Evolutionary conservation across 2,329 filamentous ascomycete genomes (phyloP).

Genomic region (Emergomyces africanus): DNA sequence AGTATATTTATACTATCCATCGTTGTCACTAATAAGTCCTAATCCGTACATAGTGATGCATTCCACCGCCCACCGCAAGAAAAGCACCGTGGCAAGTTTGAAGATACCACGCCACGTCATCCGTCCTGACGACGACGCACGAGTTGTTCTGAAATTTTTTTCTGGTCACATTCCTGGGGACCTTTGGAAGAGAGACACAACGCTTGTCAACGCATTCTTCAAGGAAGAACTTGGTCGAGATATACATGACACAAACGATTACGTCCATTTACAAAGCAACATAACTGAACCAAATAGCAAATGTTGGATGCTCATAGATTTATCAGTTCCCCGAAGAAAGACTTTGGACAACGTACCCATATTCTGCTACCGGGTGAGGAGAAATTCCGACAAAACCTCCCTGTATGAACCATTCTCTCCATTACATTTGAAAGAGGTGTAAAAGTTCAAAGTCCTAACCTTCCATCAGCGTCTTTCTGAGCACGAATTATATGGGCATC

Average conservation of each 20-base stretch:
- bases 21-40: no score
- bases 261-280: background rate
- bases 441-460: background rate
- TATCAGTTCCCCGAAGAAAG: background rate
- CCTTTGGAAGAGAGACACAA: background rate
- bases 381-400: background rate
- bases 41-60: background rate
- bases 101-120: no score
- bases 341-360: background rate
- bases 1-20: no score
- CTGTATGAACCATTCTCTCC: background rate
- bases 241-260: background rate
- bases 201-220: background rate
- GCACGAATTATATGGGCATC: background rate
- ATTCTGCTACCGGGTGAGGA: background rate
- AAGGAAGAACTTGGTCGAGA: background rate
- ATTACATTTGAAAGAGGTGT: background rate
- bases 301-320: background rate
- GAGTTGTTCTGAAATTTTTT: background rate
- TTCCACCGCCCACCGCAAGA: no score
- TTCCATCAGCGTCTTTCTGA: background rate
- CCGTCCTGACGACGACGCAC: background rate
- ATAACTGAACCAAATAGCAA: background rate
- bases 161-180: background rate
- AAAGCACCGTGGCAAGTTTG: no score